Conservation (phyloP, 225 moss, liverwort and hornwort genomes). For the Anthoceros angustus region DNA sequence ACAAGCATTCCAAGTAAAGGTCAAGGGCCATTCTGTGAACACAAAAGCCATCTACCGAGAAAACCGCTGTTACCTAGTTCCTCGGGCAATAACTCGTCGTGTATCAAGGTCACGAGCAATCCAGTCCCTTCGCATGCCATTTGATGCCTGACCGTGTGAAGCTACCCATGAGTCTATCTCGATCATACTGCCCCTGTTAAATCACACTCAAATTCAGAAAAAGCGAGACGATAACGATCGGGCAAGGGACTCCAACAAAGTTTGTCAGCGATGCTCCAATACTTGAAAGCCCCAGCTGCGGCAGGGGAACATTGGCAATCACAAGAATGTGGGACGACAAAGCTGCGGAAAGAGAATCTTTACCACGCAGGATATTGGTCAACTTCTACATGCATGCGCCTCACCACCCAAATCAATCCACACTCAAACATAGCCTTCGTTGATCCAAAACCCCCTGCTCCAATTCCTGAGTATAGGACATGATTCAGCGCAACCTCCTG, state of each 20-base stretch:
- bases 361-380: constrained; percentile 23
- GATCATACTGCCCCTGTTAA: constrained; percentile 9
- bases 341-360: background rate
- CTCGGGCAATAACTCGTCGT: background rate
- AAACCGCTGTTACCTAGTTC: background rate
- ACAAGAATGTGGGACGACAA: background rate
- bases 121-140: constrained; percentile 2
- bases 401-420: constrained; percentile 25
- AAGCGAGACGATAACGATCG: background rate
- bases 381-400: constrained; percentile 22
- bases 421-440: constrained; percentile 21
- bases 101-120: background rate
- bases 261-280: background rate
- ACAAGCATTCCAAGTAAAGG: background rate
- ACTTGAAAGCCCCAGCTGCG: background rate
- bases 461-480: constrained; percentile 17
- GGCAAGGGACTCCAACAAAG: background rate
- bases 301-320: background rate
- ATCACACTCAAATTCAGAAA: background rate
- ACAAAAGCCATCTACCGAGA: background rate
- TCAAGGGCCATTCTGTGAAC: background rate
- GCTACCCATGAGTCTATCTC: constrained; percentile 4
- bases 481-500: constrained; percentile 27
- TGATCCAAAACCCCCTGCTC: constrained; percentile 22
- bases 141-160: background rate